These are phyloP conservation scores for Lactifluus subvellereus DNA, from an alignment of 768 basidiomycete species.

Conservation along the genomic window DNA sequence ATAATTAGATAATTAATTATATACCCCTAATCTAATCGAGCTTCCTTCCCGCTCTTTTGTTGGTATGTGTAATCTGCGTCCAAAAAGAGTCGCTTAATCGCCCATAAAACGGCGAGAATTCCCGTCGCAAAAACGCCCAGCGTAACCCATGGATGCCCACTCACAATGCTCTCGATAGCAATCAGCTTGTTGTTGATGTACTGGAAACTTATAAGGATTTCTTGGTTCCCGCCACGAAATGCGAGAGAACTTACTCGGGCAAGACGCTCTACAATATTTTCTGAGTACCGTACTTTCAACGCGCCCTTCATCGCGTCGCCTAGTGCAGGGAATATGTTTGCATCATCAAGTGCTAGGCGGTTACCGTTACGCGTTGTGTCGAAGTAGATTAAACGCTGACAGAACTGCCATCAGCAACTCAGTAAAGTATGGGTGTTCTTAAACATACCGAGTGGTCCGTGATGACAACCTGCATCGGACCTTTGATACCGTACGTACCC, in stretches of 20 bases:
- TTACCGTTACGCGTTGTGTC: slow-evolving; percentile 54
- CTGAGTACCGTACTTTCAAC: slow-evolving; percentile 54
- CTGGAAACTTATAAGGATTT: slow-evolving; percentile 20
- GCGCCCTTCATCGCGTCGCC: slow-evolving; percentile 55
- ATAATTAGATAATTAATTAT: slow-evolving; percentile 3
- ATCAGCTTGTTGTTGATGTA: slow-evolving; percentile 31
- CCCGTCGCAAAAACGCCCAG: slow-evolving; percentile 25
- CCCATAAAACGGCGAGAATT: slow-evolving; percentile 23
- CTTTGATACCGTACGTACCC: slow-evolving; percentile 76
- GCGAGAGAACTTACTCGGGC: slow-evolving; percentile 47
- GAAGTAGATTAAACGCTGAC: slow-evolving; percentile 69
- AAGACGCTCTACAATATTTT: slow-evolving; percentile 60
- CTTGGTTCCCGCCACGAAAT: background rate
- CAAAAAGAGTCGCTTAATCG: slow-evolving; percentile 26
- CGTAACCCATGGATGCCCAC: slow-evolving; percentile 28
- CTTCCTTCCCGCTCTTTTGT: slow-evolving; percentile 12
- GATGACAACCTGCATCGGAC: slow-evolving; percentile 50
- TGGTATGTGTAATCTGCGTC: slow-evolving; percentile 17
- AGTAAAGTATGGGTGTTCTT: background rate
- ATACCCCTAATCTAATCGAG: slow-evolving; percentile 13
- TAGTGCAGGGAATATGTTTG: slow-evolving; percentile 61
- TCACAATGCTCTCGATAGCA: slow-evolving; percentile 27
- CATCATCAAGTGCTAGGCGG: slow-evolving; percentile 48
- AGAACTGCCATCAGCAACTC: slow-evolving; percentile 2
- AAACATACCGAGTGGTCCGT: slow-evolving; percentile 71